Evolutionary conservation across 2,329 filamentous ascomycete genomes (phyloP).

Genomic region (Neofusicoccum laricinum): DNA sequence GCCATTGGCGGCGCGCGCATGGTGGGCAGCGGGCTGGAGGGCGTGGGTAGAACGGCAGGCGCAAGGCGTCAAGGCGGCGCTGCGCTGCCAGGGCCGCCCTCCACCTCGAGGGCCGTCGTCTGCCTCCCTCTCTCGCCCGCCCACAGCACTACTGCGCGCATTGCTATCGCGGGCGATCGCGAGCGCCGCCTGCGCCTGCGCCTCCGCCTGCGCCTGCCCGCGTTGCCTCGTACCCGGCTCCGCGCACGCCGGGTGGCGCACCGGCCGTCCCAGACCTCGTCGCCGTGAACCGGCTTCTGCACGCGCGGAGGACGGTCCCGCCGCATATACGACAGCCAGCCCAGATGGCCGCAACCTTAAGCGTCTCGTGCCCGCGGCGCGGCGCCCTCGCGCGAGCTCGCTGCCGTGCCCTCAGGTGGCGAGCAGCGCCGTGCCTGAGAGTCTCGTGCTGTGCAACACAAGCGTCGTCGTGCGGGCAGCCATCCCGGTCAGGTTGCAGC

Average conservation of each 20-base stretch:
- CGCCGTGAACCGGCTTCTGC: not conserved
- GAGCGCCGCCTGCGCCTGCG: not conserved
- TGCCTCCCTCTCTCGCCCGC: not conserved
- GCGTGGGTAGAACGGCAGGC: not conserved
- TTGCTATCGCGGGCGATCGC: not conserved
- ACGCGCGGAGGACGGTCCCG: not conserved
- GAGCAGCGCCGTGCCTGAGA: conserved; percentile 13
- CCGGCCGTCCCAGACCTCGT: not conserved
- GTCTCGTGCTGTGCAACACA: conserved; percentile 10
- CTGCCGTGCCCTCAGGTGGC: not conserved
- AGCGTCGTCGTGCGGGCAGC: not conserved
- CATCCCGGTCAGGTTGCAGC: not conserved
- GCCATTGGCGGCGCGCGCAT: not conserved
- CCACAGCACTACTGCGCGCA: not conserved
- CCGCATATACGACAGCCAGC: not conserved
- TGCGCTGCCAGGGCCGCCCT: not conserved
- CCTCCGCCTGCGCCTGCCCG: not conserved
- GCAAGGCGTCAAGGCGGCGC: not conserved
- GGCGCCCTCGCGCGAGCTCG: not conserved
- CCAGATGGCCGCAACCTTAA: not conserved
- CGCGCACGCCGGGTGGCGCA: not conserved
- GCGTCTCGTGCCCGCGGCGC: not conserved
- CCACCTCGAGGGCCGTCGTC: not conserved
- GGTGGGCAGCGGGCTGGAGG: not conserved
- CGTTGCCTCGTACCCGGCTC: not conserved